phyloP scores from a whole-genome alignment of 2,329 filamentous ascomycete species.

The Aspergillus ochraceoroseus region DNA sequence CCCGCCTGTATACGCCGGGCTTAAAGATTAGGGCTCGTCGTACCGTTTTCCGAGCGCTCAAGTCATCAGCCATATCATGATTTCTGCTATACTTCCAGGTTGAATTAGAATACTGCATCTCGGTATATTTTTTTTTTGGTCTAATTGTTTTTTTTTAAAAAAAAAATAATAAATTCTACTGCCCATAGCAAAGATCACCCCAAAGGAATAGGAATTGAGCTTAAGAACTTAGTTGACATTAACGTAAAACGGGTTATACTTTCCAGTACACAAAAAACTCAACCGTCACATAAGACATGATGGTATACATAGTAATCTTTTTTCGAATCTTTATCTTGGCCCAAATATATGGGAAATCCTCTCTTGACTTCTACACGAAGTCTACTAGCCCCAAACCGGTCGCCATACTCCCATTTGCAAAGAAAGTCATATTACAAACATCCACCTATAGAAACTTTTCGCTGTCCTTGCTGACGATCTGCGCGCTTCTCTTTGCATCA shows the following conservation, averaged over 20 bases:
- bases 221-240: conserved; percentile 22
- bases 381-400: neutral
- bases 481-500: conserved; percentile 72
- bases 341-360: neutral
- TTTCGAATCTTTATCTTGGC: conserved; percentile 2
- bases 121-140: conserved; percentile 14
- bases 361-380: neutral
- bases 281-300: conserved; percentile 18
- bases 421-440: neutral
- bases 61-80: neutral
- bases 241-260: conserved; percentile 17
- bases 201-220: too few species aligned
- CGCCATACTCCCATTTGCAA: neutral
- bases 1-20: conserved; percentile 7
- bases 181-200: too few species aligned
- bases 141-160: too few species aligned
- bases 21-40: conserved; percentile 6
- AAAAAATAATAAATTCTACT: too few species aligned
- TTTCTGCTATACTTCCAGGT: too few species aligned
- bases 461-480: conserved; percentile 61
- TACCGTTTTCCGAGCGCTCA: neutral
- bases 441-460: conserved; percentile 60
- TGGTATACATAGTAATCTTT: conserved; percentile 20
- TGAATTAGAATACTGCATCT: neutral
- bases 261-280: conserved; percentile 15